Percentiles rank a stretch among this genome's conserved stretches.
phyloP scores from a whole-genome alignment of 345 rosid genomes.

The Gossypioides kirkii region DNA sequence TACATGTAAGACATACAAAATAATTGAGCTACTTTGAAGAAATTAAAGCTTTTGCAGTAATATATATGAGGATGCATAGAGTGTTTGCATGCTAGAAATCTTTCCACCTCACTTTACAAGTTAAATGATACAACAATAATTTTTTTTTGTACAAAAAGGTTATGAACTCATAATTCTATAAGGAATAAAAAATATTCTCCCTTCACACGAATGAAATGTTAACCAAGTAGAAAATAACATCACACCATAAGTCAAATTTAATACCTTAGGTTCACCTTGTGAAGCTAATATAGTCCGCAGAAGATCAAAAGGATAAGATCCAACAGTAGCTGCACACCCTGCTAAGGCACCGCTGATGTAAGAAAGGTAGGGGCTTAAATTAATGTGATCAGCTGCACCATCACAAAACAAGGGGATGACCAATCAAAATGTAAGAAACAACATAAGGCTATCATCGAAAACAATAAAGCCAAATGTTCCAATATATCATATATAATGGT shows the following conservation, averaged over 20 bases:
- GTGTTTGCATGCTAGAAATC: background rate
- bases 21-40: slow-evolving; percentile 2
- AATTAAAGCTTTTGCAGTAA: background rate
- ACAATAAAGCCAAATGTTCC: background rate
- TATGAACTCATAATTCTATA: background rate
- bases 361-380: slow-evolving; percentile 76
- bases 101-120: background rate
- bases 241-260: background rate
- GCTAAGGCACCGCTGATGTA: slow-evolving; percentile 86
- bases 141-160: background rate
- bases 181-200: background rate
- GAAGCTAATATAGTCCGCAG: slow-evolving; percentile 87
- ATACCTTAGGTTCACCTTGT: slow-evolving; percentile 97
- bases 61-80: background rate
- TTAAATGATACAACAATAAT: background rate
- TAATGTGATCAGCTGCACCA: slow-evolving; percentile 78
- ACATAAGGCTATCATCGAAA: background rate
- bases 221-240: background rate
- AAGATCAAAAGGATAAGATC: slow-evolving; percentile 99
- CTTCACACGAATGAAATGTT: background rate
- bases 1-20: slow-evolving; percentile 19
- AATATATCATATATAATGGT: background rate
- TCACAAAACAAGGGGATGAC: slow-evolving; percentile 6
- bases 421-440: slow-evolving; percentile 1
- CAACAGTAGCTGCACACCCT: slow-evolving; percentile 93